Conservation (phyloP, 805 yeast species). For the Candida chauliodis region DNA sequence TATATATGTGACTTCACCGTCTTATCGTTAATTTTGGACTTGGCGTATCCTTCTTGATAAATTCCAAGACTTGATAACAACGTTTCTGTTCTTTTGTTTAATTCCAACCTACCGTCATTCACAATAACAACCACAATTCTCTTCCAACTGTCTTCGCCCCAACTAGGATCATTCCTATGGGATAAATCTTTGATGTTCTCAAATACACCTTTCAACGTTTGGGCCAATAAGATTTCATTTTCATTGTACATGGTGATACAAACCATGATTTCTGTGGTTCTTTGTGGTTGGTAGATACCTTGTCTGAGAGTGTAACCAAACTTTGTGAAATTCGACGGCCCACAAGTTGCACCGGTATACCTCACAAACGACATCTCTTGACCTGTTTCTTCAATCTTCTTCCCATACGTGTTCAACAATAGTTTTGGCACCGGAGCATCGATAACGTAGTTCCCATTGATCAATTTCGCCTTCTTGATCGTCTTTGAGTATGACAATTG, state of each 20-base stretch:
- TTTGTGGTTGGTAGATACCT: conserved; percentile 67
- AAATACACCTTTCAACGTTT: conserved; percentile 88
- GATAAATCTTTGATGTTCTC: conserved; percentile 77
- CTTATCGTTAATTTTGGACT: conserved; percentile 79
- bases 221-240: conserved; percentile 73
- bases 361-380: conserved; percentile 82
- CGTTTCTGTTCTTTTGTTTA: conserved; percentile 75
- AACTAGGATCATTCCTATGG: conserved; percentile 59
- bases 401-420: conserved; percentile 34
- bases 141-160: conserved; percentile 98
- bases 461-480: conserved; percentile 38
- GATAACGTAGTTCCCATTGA: conserved; percentile 42
- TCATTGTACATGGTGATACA: conserved; percentile 91
- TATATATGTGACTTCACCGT: conserved; percentile 84
- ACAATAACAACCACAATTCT: conserved; percentile 86
- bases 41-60: conserved; percentile 94
- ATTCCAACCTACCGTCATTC: conserved; percentile 86
- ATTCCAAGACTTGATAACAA: conserved; percentile 83
- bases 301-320: conserved; percentile 81
- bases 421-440: conserved; percentile 42
- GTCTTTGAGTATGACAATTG: conserved; percentile 41
- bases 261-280: conserved; percentile 81
- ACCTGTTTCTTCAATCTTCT: conserved; percentile 30
- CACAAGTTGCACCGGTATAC: conserved; percentile 91
- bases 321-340: conserved; percentile 65